These are phyloP conservation scores for Metschnikowia lachancei DNA, from an alignment of 805 yeast species.

Conservation along the genomic window DNA sequence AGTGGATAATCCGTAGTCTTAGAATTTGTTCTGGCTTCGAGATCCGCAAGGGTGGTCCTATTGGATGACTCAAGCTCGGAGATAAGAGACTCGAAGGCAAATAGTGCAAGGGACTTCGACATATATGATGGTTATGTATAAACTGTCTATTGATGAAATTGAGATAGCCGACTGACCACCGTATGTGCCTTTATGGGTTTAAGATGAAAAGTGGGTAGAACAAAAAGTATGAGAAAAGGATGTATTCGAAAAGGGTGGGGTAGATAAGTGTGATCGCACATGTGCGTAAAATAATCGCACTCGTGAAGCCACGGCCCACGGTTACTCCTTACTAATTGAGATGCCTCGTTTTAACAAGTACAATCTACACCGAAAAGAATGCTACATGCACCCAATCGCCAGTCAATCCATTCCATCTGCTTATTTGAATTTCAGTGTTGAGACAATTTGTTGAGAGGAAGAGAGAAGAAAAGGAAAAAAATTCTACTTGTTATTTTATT, in stretches of 20 bases:
- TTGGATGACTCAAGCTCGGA: constrained; percentile 17
- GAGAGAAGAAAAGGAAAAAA: no score
- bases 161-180: no score
- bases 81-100: constrained; percentile 36
- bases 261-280: not conserved
- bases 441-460: no score
- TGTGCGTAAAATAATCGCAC: not conserved
- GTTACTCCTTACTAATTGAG: not conserved
- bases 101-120: constrained; percentile 39
- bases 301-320: not conserved
- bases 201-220: not conserved
- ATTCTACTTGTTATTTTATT: not conserved
- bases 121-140: constrained; percentile 13
- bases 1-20: constrained; percentile 13
- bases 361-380: no score
- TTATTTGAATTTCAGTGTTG: no score
- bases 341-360: no score
- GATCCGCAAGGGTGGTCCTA: constrained; percentile 15
- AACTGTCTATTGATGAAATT: no score
- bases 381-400: no score
- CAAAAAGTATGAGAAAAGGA: not conserved
- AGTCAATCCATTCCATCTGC: no score
- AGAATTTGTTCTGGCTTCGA: constrained; percentile 4
- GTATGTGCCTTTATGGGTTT: not conserved
- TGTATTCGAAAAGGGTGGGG: not conserved